Conservation (phyloP, 2,329 filamentous ascomycete species). For the Talaromyces atroroseus region DNA sequence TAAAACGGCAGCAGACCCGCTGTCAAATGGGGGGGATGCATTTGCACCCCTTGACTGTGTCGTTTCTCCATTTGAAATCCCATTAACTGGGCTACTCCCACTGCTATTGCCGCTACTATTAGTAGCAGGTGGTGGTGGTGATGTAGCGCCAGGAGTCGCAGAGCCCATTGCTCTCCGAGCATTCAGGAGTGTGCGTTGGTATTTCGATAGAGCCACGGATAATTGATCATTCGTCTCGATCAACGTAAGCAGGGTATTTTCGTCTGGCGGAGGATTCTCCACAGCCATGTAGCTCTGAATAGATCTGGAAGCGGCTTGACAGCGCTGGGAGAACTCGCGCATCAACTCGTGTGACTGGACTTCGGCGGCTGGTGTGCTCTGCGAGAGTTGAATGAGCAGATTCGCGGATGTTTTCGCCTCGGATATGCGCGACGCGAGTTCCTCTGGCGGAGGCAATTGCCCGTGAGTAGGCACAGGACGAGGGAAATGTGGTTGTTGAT, state of each 20-base stretch:
- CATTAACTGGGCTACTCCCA: neutral
- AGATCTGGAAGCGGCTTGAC: conserved; percentile 70
- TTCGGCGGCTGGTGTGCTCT: conserved; percentile 73
- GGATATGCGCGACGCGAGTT: conserved; percentile 77
- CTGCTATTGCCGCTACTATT: neutral
- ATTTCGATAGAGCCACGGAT: conserved; percentile 72
- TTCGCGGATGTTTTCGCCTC: conserved; percentile 88
- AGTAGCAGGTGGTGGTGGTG: neutral
- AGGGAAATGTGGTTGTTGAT: conserved; percentile 17
- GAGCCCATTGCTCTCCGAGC: conserved; percentile 42
- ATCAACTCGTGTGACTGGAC: conserved; percentile 80
- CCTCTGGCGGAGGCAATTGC: conserved; percentile 61
- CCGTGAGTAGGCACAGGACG: conserved; percentile 29
- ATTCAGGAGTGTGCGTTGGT: conserved; percentile 69
- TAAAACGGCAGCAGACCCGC: no score
- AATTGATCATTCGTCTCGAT: conserved; percentile 95
- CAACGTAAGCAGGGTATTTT: conserved; percentile 85
- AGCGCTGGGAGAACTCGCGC: conserved; percentile 85
- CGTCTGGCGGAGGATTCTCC: conserved; percentile 75
- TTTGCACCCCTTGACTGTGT: neutral
- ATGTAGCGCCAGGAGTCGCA: neutral
- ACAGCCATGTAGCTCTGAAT: conserved; percentile 81
- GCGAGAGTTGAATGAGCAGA: conserved; percentile 84
- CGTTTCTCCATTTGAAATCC: neutral
- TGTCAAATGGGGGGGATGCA: neutral